Base-by-base conservation (phyloP, 768 basidiomycete species). In the Mycena kentingensis region DNA sequence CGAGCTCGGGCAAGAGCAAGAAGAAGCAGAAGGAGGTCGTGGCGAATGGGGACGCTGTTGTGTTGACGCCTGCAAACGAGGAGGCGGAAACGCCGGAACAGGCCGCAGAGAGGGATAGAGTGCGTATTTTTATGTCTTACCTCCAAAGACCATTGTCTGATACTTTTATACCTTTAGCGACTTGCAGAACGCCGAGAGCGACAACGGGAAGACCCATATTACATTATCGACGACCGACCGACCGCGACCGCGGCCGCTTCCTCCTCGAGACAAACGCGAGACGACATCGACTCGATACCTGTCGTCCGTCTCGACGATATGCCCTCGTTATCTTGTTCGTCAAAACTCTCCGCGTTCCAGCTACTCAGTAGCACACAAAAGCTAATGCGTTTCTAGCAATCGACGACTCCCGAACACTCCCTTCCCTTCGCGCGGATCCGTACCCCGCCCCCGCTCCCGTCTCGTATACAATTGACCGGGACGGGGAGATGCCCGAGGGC, bases 221-320 rank as follows among this genome's bases (percentile, higher is more conserved):
- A 97, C 68, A 85, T 97, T 57, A 77, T 85, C 32, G 88, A 90
- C 58, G 81, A 83, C 35, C 71, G 67, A 48, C 73, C 80, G 1
- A 19, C 41, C 5, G n/a, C n/a, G n/a, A n/a, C n/a, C n/a, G n/a
- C n/a, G n/a, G n/a, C n/a, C n/a, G 21, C 41, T 24, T 54, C 58
- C 24, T 47, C 52, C 15, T 64, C 75, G 57, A 73, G 69, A 49
- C 56, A 65, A 24, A 46, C 52, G 22, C 55, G 69, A 7, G 79
- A 82, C 12, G 92, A 97, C 63, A 59, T 97, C n/a, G 93, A 97
- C 61, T 82, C 86, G 8, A 98, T 98, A 69, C 95, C 96, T 1
- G 83, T 99, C 21, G 91, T 98, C 26, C 81, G 76, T 54, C 70
- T 98, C 39, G 90, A 96, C 35, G 84, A 79, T 52, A 78, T 90